Evolutionary conservation across 768 basidiomycete species (phyloP).

Genomic region (Leccinum aurantiacum): DNA sequence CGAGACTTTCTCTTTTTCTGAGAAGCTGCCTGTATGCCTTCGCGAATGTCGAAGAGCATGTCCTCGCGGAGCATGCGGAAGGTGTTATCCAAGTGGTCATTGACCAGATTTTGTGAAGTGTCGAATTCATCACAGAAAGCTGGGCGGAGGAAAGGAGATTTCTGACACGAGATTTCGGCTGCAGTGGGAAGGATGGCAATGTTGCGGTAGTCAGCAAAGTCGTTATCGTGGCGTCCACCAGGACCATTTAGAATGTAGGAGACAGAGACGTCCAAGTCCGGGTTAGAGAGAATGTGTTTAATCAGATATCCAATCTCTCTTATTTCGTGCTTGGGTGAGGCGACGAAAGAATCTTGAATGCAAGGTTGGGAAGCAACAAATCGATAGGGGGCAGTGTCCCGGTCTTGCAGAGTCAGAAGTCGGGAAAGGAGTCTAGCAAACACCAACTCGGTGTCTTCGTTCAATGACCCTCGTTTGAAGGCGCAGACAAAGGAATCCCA

Average conservation of each 20-base stretch:
- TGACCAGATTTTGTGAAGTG: conserved; percentile 32
- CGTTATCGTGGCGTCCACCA: conserved; percentile 72
- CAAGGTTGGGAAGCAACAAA: conserved; percentile 32
- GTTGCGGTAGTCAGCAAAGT: conserved; percentile 53
- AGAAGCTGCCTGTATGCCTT: conserved; percentile 46
- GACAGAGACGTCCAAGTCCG: conserved; percentile 11
- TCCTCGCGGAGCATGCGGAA: conserved; percentile 67
- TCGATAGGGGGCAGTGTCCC: conserved; percentile 37
- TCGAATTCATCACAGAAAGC: conserved; percentile 22
- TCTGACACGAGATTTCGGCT: conserved; percentile 49
- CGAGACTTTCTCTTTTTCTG: conserved; percentile 38
- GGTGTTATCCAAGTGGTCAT: conserved; percentile 58
- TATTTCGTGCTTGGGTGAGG: conserved; percentile 28
- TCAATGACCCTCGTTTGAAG: conserved; percentile 34
- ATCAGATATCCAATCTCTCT: conserved; percentile 40
- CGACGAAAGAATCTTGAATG: conserved; percentile 25
- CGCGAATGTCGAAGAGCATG: conserved; percentile 56
- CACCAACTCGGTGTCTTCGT: conserved; percentile 35
- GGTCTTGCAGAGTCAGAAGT: conserved; percentile 39
- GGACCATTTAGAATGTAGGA: conserved; percentile 33
- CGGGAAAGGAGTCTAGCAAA: conserved; percentile 52
- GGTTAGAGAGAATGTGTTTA: conserved; percentile 36
- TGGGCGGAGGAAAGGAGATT: conserved; percentile 50
- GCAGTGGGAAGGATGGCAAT: conserved; percentile 64
- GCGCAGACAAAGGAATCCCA: conserved; percentile 39